Percentiles rank a stretch among this genome's conserved stretches.
These are phyloP conservation scores for Suhomyces canberraensis DNA, from an alignment of 805 yeast species.

Conservation along the genomic window DNA sequence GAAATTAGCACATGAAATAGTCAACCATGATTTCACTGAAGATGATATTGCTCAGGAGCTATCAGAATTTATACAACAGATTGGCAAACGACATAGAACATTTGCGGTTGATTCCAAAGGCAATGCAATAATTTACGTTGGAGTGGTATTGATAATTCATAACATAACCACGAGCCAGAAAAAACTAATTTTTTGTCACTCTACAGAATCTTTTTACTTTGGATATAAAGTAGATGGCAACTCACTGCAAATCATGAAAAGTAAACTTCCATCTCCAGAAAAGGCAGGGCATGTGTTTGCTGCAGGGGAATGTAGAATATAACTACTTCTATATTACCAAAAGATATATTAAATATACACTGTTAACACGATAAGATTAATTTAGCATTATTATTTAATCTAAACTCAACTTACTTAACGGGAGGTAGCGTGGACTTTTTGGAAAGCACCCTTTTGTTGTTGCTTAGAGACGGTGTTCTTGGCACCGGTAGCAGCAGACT, in stretches of 20 bases:
- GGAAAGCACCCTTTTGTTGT: slow-evolving; percentile 97
- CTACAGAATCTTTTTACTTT: slow-evolving; percentile 29
- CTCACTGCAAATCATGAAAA: slow-evolving; percentile 21
- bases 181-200: slow-evolving; percentile 32
- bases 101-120: slow-evolving; percentile 11
- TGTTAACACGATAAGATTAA: slow-evolving; percentile 8
- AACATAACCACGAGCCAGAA: slow-evolving; percentile 4
- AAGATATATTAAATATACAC: slow-evolving; percentile 14
- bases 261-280: slow-evolving; percentile 10
- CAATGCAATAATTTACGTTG: slow-evolving; percentile 25
- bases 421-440: slow-evolving; percentile 93
- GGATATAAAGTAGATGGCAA: slow-evolving; percentile 15
- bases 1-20: slow-evolving; percentile 35
- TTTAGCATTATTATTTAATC: slow-evolving; percentile 7
- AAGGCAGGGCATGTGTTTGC: slow-evolving; percentile 20
- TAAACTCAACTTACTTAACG: slow-evolving; percentile 56
- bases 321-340: slow-evolving; percentile 1
- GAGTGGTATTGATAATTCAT: slow-evolving; percentile 25
- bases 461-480: slow-evolving; percentile 79
- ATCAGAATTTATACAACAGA: slow-evolving; percentile 13
- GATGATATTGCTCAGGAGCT: slow-evolving; percentile 18
- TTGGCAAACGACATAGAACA: slow-evolving; percentile 8
- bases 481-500: slow-evolving; percentile 72
- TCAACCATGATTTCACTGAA: slow-evolving; percentile 11
- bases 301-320: slow-evolving; percentile 23